Base-by-base conservation (phyloP, 1,284 basidiomycete species). In the Veloboletus limbatus region DNA sequence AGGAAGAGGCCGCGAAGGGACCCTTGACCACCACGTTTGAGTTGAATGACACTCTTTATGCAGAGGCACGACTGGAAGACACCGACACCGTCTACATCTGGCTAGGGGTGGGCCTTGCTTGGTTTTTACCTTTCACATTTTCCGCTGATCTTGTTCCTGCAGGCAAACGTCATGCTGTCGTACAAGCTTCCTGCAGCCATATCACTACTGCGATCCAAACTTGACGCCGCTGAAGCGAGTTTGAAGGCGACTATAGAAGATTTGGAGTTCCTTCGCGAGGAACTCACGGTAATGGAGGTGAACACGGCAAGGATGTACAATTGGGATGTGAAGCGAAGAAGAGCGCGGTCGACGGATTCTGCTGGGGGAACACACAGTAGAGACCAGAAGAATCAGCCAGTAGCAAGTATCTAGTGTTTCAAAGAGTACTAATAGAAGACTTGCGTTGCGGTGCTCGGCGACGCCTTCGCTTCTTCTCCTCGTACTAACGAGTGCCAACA, bases 161-260 rank as follows among this genome's bases (percentile, higher is more conserved):
- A 93, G 95, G 96, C 97, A 31, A 98, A 98, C 55, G 93, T 96
- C 3, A 98, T 99, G 96, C 77, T 99, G 3, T 89, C 94, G 2
- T 99, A 99, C 71, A 90, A 89, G 51, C 72, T 97, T 18, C 79
- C 83, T 3, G 85, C 84, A 40, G 96, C 97, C 1, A 78, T 88
- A 52, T 69, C 78, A 6, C 78, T 99, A 14, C 74, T 99, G 0
- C 67, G 76, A 40, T 78, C 79, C 24, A 98, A 98, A 69, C 81
- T 96, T n/a, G 64, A 73, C 1, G 74, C 78, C 0, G 94, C 96
- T 1, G 79, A 91, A 62, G 73, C 73, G 27, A 84, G 76, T 50
- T 71, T 96, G 33, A 63, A 73, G 25, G 82, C 85, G 58, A 84
- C 88, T 0, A 76, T 87, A 42, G 91, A 94, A 60, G 97, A 99